phyloP scores from a whole-genome alignment of 2,329 filamentous ascomycete species.

The Aureobasidium mangrovei region DNA sequence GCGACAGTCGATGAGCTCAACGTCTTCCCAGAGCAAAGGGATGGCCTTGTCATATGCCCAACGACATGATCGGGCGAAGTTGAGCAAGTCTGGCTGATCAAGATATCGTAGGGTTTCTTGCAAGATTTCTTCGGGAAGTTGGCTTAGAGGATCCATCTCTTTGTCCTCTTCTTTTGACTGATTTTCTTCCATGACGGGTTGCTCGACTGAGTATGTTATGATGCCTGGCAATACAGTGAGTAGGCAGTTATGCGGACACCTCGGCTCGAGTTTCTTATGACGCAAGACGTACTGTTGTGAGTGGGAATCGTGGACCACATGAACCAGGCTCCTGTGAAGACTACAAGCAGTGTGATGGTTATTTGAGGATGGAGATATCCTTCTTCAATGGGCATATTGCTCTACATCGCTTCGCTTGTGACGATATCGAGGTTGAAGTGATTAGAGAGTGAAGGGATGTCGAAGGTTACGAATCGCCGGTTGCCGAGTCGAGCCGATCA shows the following conservation, averaged over 20 bases:
- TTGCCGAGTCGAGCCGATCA: too few species aligned
- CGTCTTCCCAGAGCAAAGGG: constrained; percentile 33
- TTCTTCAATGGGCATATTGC: neutral
- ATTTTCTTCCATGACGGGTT: too few species aligned
- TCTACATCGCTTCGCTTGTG: neutral
- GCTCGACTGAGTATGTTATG: neutral
- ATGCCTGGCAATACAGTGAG: neutral
- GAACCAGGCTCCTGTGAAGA: neutral
- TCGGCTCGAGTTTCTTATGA: neutral
- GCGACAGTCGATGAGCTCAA: constrained; percentile 34
- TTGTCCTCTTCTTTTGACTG: neutral
- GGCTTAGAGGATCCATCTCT: neutral
- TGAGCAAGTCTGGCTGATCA: constrained; percentile 23
- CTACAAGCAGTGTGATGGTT: neutral
- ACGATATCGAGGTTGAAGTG: too few species aligned
- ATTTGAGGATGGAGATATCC: neutral
- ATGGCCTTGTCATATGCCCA: constrained; percentile 30
- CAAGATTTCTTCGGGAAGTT: constrained; percentile 35
- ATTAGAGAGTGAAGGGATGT: too few species aligned
- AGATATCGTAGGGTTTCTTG: constrained; percentile 32
- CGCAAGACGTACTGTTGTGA: neutral
- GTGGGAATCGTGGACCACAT: neutral
- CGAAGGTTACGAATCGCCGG: too few species aligned
- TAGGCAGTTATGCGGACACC: neutral
- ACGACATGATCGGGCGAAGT: constrained; percentile 28